These are phyloP conservation scores for Phoenix dactylifera DNA, from an alignment of 176 grass and related monocot genomes.

Conservation along the genomic window DNA sequence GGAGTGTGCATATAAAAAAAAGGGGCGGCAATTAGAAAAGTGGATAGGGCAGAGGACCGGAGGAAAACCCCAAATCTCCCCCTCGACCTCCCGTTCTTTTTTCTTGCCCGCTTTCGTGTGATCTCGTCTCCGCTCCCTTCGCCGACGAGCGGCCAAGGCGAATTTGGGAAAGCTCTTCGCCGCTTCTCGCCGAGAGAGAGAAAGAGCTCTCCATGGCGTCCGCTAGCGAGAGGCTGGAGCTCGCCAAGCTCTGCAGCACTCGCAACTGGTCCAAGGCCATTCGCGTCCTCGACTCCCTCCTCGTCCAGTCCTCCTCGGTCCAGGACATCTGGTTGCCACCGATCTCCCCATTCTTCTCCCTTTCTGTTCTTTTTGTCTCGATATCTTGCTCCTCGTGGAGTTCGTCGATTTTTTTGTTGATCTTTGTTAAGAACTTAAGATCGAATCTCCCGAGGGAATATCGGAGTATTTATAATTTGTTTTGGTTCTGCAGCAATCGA, in stretches of 20 bases:
- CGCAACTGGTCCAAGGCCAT: conserved; percentile 99
- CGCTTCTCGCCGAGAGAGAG: neutral
- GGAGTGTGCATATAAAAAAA: too few relatives aligned
- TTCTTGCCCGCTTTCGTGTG: neutral
- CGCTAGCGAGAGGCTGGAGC: conserved; percentile 69
- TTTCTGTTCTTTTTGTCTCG: neutral
- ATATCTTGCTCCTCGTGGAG: neutral
- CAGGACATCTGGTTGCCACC: conserved; percentile 75
- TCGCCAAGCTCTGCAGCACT: conserved; percentile 58
- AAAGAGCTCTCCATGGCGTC: neutral
- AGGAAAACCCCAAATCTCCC: conserved; percentile 43
- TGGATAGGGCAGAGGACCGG: too few relatives aligned
- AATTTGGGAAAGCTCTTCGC: conserved; percentile 3
- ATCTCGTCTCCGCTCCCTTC: neutral
- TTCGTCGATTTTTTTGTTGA: too few relatives aligned
- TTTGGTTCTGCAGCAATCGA: conserved; percentile 56
- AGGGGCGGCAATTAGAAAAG: too few relatives aligned
- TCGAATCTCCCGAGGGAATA: too few relatives aligned
- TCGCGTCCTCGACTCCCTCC: conserved; percentile 63
- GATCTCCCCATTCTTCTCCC: neutral
- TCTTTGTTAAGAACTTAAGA: too few relatives aligned
- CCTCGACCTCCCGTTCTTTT: conserved; percentile 17
- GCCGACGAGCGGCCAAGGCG: conserved; percentile 12
- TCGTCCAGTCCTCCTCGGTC: conserved; percentile 59
- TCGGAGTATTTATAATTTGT: too few relatives aligned